Evolutionary conservation across 192 early-diverging fungal species (phyloP).

Genomic region (Gigaspora rosea): DNA sequence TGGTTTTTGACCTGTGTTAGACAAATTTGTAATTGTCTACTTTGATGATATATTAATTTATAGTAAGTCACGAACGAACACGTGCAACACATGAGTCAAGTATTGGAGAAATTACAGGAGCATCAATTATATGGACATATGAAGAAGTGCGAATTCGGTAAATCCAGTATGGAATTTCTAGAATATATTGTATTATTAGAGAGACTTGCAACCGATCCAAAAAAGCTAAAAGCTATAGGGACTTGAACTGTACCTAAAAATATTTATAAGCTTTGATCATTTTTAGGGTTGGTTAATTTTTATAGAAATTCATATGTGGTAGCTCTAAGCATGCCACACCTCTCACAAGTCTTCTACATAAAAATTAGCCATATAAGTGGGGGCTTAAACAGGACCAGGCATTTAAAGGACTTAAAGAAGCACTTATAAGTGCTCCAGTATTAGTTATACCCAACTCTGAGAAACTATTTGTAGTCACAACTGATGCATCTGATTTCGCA

Average conservation of each 20-base stretch:
- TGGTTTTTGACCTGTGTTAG: too few relatives aligned
- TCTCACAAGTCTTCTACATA: constrained; percentile 33
- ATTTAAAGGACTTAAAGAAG: constrained; percentile 29
- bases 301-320: constrained; percentile 38
- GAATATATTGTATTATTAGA: constrained; percentile 32
- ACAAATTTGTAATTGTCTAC: too few relatives aligned
- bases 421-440: constrained; percentile 5
- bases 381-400: not conserved
- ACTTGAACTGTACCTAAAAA: constrained; percentile 34
- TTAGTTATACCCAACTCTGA: too few relatives aligned
- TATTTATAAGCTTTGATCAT: constrained; percentile 30
- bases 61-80: too few relatives aligned
- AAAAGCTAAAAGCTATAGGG: constrained; percentile 34
- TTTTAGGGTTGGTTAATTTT: constrained; percentile 42
- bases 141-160: constrained; percentile 36
- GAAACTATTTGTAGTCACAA: too few relatives aligned
- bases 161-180: constrained; percentile 36
- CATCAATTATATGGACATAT: constrained; percentile 26
- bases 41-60: too few relatives aligned
- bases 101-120: too few relatives aligned
- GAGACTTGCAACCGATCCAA: constrained; percentile 22
- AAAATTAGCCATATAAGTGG: constrained; percentile 34
- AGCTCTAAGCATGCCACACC: constrained; percentile 36
- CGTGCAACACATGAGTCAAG: too few relatives aligned
- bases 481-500: too few relatives aligned